phyloP scores from a whole-genome alignment of 2,329 filamentous ascomycete species.

The Penicillium sp. region DNA sequence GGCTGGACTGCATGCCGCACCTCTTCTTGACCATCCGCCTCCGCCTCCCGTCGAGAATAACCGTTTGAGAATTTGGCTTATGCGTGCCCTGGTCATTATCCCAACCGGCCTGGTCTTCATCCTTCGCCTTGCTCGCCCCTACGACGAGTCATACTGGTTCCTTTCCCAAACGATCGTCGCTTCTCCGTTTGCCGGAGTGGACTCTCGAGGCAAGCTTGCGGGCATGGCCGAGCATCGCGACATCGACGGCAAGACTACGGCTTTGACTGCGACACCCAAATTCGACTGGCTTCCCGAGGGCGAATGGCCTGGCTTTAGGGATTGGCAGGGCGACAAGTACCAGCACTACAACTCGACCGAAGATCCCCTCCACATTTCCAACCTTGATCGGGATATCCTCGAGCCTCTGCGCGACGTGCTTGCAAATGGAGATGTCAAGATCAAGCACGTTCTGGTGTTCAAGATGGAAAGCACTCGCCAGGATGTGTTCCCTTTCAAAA shows the following conservation, averaged over 20 bases:
- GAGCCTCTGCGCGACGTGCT: constrained; percentile 20
- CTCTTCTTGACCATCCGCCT: constrained; percentile 10
- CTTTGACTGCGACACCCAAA: constrained; percentile 9
- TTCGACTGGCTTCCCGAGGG: constrained; percentile 21
- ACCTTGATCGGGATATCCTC: constrained; percentile 32
- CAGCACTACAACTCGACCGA: constrained; percentile 34
- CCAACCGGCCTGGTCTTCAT: constrained; percentile 22
- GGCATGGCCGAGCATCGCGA: constrained; percentile 11
- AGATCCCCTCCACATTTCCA: constrained; percentile 43
- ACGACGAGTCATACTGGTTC: constrained; percentile 18
- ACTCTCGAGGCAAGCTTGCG: constrained; percentile 12
- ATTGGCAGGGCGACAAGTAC: constrained; percentile 17
- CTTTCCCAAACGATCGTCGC: constrained; percentile 20
- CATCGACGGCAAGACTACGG: constrained; percentile 15
- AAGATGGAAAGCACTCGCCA: constrained; percentile 47
- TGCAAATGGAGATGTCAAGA: constrained; percentile 28
- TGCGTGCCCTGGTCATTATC: constrained; percentile 22
- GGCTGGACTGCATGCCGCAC: constrained; percentile 2
- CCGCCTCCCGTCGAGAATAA: not conserved
- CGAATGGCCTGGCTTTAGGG: constrained; percentile 18
- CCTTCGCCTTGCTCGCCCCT: constrained; percentile 29
- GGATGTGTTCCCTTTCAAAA: constrained; percentile 45
- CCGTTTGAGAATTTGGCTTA: constrained; percentile 9
- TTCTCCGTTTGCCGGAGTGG: constrained; percentile 16
- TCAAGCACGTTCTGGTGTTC: constrained; percentile 44